Evolutionary conservation across 1,284 basidiomycete genomes (phyloP), one percentile per base, ranked within the genome.

Genomic region (Prillingera fragicola): DNA sequence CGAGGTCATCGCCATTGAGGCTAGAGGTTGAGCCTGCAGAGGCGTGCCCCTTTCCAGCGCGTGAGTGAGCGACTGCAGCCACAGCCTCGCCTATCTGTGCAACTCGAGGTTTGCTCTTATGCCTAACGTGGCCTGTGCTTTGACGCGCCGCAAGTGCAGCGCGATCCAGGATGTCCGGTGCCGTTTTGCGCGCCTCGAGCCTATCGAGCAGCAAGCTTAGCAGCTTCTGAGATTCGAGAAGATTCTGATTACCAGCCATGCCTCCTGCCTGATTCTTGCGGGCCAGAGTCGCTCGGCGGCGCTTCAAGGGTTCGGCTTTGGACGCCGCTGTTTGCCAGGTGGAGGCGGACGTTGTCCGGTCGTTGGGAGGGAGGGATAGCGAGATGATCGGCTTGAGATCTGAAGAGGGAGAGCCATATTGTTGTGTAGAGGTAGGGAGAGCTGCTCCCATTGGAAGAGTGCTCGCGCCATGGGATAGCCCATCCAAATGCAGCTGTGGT

Each of bases 161-260:
- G 5, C 58, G 54, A 22, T 55, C 59, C 2, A 70, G 54, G 2
- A 64, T 32, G 43, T 68, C 63, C 1, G 63, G 63, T 0, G 60
- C 56, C 1, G 42, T 25, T 2, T 55, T 39, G 2, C 65, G 54
- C 3, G 27, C 19, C 33, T 70, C 65, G 8, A 70, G 48, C 14
- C 53, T 48, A 18, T 68, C 65, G 4, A 70, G 50, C 4, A 68
- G 48, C 32, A 65, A 58, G 0, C 53, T 39, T 0, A 70, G 52
- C 7, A 70, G 50, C 41, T 70, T 68, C 33, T 63, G 61, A 2
- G 62, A 63, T 33, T 70, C 67, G 32, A 60, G 56, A 21, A 63
- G 51, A 0, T 65, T 63, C n/a, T 53, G 42, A 13, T 52, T 55
- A 26, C 26, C 17, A 17, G 43, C 38, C 6, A 45, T 25, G 3